Evolutionary conservation across 371 early-diverging fungal species (phyloP).

Genomic region (Mortierella sp.): DNA sequence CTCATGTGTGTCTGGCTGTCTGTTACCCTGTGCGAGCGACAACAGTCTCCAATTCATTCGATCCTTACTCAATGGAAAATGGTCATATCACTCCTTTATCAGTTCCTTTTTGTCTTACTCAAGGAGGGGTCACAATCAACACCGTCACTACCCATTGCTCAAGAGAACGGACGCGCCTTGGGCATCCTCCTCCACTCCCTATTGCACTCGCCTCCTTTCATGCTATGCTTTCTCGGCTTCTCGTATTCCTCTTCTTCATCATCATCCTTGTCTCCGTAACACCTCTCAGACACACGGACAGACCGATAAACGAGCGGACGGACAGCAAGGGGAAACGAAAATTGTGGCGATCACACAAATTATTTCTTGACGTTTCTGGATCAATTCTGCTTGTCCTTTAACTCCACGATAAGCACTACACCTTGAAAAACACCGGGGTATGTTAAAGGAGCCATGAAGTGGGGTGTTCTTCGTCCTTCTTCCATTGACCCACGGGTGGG

Average conservation of each 20-base stretch:
- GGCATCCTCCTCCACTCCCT: not conserved
- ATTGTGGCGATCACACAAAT: not conserved
- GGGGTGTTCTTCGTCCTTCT: not conserved
- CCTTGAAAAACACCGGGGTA: not conserved
- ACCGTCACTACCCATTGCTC: not conserved
- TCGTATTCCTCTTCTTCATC: not conserved
- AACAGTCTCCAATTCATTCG: not conserved
- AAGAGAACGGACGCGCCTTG: not conserved
- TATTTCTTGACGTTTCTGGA: not conserved
- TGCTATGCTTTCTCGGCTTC: not conserved
- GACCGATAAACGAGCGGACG: not conserved
- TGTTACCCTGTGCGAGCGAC: not conserved
- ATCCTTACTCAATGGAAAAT: not conserved
- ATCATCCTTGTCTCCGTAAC: not conserved
- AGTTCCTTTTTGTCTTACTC: not conserved
- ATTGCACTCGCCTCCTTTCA: not conserved
- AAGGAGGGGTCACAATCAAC: not conserved
- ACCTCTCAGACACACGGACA: not conserved
- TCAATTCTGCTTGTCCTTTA: no score
- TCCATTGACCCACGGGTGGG: not conserved
- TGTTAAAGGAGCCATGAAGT: not conserved
- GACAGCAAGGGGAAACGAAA: not conserved
- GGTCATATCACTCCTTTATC: not conserved
- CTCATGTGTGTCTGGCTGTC: constrained; percentile 12
- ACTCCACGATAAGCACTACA: not conserved